Percentiles rank a stretch among this genome's conserved stretches.
Evolutionary conservation across 352 stramenopile genomes (phyloP).

Genomic region (Pelagophyceae sp.): DNA sequence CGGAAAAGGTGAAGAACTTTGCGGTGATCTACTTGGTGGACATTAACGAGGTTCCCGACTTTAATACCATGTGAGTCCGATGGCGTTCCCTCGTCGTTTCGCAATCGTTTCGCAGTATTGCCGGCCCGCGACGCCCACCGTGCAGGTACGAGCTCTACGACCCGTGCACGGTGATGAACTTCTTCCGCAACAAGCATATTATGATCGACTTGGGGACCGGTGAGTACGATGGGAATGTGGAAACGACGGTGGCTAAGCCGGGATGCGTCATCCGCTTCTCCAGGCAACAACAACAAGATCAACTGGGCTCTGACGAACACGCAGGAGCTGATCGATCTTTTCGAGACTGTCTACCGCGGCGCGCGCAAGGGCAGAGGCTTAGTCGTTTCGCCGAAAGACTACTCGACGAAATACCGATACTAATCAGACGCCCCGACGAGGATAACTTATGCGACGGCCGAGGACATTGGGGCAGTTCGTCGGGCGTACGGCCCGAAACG

Average conservation of each 20-base stretch:
- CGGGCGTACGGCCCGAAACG: too few relatives aligned
- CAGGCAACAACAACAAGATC: constrained; percentile 99
- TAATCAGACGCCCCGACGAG: too few relatives aligned
- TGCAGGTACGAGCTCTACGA: constrained; percentile 94
- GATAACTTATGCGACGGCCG: too few relatives aligned
- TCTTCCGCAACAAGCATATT: constrained; percentile 99
- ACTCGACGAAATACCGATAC: constrained; percentile 97
- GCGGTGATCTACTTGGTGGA: constrained; percentile 93
- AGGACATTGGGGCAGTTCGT: too few relatives aligned
- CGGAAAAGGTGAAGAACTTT: constrained; percentile 99
- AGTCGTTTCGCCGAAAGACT: constrained; percentile 97
- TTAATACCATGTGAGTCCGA: constrained; percentile 84
- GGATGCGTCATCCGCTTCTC: too few relatives aligned
- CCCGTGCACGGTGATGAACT: constrained; percentile 98
- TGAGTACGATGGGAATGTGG: too few relatives aligned
- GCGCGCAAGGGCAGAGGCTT: constrained; percentile 91
- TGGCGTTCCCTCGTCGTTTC: not conserved
- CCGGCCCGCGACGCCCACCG: too few relatives aligned
- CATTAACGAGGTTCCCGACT: constrained; percentile 90
- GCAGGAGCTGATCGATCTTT: constrained; percentile 97
- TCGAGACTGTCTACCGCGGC: constrained; percentile 95
- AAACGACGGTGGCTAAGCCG: too few relatives aligned
- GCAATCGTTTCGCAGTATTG: not conserved
- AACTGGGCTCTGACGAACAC: constrained; percentile 95
- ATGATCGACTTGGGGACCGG: constrained; percentile 99